phyloP scores from a whole-genome alignment of 352 stramenopile genomes.

The Phytopythium mirpurense region DNA sequence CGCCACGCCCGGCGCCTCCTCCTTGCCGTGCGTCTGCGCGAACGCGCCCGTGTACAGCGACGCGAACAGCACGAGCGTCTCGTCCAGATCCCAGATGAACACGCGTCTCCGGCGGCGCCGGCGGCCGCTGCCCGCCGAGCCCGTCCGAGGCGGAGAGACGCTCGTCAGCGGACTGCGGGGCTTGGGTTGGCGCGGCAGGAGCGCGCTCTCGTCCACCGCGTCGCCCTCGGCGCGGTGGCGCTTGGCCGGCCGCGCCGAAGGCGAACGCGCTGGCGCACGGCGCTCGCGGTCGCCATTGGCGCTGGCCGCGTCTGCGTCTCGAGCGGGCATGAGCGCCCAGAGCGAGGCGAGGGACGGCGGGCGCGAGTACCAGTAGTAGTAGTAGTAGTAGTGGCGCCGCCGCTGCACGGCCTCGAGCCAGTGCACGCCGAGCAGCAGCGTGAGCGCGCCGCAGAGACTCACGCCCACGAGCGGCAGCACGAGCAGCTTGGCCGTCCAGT shows the following conservation, averaged over 20 bases:
- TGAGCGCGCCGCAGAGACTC: slow-evolving; percentile 54
- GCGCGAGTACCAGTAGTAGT: too few species aligned
- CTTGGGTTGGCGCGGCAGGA: background rate
- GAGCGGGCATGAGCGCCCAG: background rate
- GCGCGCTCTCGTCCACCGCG: background rate
- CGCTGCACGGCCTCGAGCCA: slow-evolving; percentile 50
- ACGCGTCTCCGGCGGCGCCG: slow-evolving; percentile 27
- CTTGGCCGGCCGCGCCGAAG: slow-evolving; percentile 27
- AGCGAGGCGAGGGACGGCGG: slow-evolving; percentile 6
- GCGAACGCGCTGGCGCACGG: slow-evolving; percentile 8
- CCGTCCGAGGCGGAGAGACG: background rate
- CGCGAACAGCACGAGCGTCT: slow-evolving; percentile 79
- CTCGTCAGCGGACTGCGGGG: background rate
- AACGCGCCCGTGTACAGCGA: slow-evolving; percentile 76
- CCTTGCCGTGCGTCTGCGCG: slow-evolving; percentile 52
- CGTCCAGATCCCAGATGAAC: slow-evolving; percentile 81
- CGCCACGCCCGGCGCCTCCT: slow-evolving; percentile 45
- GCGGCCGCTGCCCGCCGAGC: background rate
- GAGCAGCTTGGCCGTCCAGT: slow-evolving; percentile 42
- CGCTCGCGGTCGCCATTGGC: slow-evolving; percentile 9
- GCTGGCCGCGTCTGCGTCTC: background rate
- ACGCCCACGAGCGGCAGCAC: slow-evolving; percentile 59
- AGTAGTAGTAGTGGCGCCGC: background rate
- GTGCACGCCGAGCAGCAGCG: slow-evolving; percentile 44
- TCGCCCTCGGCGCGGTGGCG: slow-evolving; percentile 15